Percentiles rank a stretch among this genome's conserved stretches.
phyloP scores from a whole-genome alignment of 2,329 filamentous ascomycete species.

The Chaetomium sp. region DNA sequence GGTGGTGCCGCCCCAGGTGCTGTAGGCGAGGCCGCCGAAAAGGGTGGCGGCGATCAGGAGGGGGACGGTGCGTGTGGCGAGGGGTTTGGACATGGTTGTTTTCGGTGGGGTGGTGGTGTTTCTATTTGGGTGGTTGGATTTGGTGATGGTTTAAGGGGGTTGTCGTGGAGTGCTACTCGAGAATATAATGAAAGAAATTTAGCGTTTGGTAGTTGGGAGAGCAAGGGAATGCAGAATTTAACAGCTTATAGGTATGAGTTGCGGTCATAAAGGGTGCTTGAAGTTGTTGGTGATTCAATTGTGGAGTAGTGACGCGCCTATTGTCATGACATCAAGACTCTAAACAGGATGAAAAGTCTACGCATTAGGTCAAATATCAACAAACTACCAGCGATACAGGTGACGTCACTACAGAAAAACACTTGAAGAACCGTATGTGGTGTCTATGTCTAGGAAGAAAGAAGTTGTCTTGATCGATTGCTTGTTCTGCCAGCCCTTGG shows the following conservation, averaged over 20 bases:
- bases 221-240: not conserved
- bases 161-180: not conserved
- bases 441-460: no score
- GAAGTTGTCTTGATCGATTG: no score
- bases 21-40: conserved; percentile 14
- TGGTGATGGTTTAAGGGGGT: not conserved
- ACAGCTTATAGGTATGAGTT: not conserved
- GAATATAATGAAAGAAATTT: no score
- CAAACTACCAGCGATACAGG: not conserved
- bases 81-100: conserved; percentile 14
- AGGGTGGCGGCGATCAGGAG: conserved; percentile 11
- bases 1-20: conserved; percentile 16
- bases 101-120: not conserved
- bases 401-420: no score
- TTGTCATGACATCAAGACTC: conserved; percentile 2
- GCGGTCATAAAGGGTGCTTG: not conserved
- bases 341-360: not conserved
- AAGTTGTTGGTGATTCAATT: not conserved
- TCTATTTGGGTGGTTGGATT: not conserved
- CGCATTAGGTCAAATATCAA: not conserved
- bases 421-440: no score
- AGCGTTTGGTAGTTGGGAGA: not conserved
- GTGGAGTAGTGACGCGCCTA: not conserved
- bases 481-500: no score
- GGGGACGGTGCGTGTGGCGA: conserved; percentile 15